Percentiles rank a stretch among this genome's conserved stretches.
phyloP scores from a whole-genome alignment of 441 rosid species.

The Sinapis alba region DNA sequence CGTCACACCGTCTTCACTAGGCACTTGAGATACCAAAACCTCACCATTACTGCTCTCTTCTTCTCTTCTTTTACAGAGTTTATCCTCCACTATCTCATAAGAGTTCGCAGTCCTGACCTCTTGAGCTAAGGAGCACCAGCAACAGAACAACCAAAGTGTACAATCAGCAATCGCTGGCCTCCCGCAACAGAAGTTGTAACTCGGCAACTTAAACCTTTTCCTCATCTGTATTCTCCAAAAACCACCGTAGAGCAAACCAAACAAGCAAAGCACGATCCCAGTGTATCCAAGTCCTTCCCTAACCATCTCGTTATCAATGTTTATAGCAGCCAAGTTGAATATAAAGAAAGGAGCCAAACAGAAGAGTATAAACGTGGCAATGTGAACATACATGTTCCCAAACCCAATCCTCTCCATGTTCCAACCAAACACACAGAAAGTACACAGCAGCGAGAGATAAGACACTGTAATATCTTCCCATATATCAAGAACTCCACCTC shows the following conservation, averaged over 20 bases:
- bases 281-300: constrained; percentile 60
- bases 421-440: constrained; percentile 87
- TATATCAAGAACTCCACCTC: constrained; percentile 76
- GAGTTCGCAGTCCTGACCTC: constrained; percentile 75
- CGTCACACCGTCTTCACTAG: constrained; percentile 29
- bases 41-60: too few species aligned
- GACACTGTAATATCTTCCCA: constrained; percentile 83
- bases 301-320: constrained; percentile 54
- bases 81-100: constrained; percentile 66
- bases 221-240: constrained; percentile 93
- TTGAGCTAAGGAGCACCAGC: constrained; percentile 90
- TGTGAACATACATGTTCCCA: constrained; percentile 90
- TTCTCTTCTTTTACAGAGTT: constrained; percentile 40
- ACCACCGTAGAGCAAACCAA: constrained; percentile 85
- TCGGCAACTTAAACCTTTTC: constrained; percentile 69
- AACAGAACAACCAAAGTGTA: constrained; percentile 73
- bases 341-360: constrained; percentile 89
- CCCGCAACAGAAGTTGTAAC: constrained; percentile 65
- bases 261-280: constrained; percentile 67
- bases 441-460: constrained; percentile 71
- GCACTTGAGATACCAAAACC: too few species aligned
- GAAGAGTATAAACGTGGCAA: constrained; percentile 76
- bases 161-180: constrained; percentile 59
- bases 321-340: constrained; percentile 80
- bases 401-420: constrained; percentile 90